Evolutionary conservation across 2,329 filamentous ascomycete species (phyloP), one percentile per base, ranked within the genome.

Genomic region (Boeremia exigua): DNA sequence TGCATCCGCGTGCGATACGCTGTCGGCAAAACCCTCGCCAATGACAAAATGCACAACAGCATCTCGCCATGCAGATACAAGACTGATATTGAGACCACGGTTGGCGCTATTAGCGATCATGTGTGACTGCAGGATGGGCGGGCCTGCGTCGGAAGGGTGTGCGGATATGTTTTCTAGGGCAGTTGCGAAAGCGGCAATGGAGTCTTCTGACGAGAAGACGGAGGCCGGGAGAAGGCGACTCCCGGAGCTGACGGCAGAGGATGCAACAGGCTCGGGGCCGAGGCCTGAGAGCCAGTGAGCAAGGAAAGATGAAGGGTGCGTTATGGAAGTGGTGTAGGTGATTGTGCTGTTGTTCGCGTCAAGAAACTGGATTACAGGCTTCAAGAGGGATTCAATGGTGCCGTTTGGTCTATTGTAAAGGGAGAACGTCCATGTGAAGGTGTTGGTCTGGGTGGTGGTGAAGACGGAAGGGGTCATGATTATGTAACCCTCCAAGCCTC

Each of bases 401-500:
- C 63, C 62, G 34, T 57, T 49, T 1, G 65, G 63, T 28, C 62
- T 65, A 30, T 70, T 57, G 36, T 63, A 70, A 1, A 68, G 52
- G 32, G 52, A 48, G 29, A 71, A 70, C 2, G 25, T 23, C 64
- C 64, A 65, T 1, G 51, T 17, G 9, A 73, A 59, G 1, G 62
- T 60, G 3, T 63, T 44, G 3, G 59, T 53, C 1, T 59, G 60
- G 4, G 50, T 47, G 0, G 29, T 27, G 2, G 69, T 68, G 8
- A 63, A 63, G 2, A 68, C 67, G 8, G 65, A 63, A 4, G 67
- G 69, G 4, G 58, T 60, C n/a, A 69, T 59, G 34, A 45, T 61
- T 32, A 68, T 68, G 42, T 71, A 71, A 0, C 68, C 69, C 39
- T 68, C 64, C 59, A 71, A 61, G 4, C 69, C 69, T 6, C 62